Percentiles rank a stretch among this genome's conserved stretches.
phyloP scores from a whole-genome alignment of 2,329 filamentous ascomycete genomes.

The Aspergillus neotritici region DNA sequence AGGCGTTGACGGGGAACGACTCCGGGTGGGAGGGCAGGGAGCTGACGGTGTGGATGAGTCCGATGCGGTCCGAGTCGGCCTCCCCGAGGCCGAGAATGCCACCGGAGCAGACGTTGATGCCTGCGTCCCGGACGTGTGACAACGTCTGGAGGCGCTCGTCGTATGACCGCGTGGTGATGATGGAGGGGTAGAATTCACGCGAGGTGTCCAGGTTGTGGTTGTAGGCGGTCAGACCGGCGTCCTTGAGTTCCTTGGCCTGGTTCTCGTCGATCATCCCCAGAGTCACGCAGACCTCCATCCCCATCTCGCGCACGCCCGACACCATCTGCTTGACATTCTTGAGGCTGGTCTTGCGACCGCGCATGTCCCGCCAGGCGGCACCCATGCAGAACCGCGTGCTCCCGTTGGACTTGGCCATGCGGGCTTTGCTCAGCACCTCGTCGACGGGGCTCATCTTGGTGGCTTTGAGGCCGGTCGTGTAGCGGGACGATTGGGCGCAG shows the following conservation, averaged over 20 bases:
- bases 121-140: conserved; percentile 72
- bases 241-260: conserved; percentile 76
- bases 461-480: conserved; percentile 71
- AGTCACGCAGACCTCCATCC: conserved; percentile 91
- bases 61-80: conserved; percentile 70
- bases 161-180: conserved; percentile 81
- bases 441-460: conserved; percentile 75
- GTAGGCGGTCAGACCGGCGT: conserved; percentile 80
- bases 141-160: conserved; percentile 81
- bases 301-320: conserved; percentile 69
- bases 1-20: conserved; percentile 84
- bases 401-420: conserved; percentile 72
- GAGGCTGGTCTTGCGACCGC: conserved; percentile 75
- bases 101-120: conserved; percentile 84
- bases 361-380: conserved; percentile 90
- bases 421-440: conserved; percentile 71
- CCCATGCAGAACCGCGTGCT: conserved; percentile 95
- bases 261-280: conserved; percentile 81
- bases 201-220: conserved; percentile 94
- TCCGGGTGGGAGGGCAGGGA: conserved; percentile 78
- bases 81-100: conserved; percentile 85
- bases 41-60: conserved; percentile 74
- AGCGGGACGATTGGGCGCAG: conserved; percentile 81
- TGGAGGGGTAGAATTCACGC: conserved; percentile 77
- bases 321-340: conserved; percentile 86